Base-by-base conservation (phyloP, 2,329 filamentous ascomycete genomes). In the Paraconiothyrium sp. region DNA sequence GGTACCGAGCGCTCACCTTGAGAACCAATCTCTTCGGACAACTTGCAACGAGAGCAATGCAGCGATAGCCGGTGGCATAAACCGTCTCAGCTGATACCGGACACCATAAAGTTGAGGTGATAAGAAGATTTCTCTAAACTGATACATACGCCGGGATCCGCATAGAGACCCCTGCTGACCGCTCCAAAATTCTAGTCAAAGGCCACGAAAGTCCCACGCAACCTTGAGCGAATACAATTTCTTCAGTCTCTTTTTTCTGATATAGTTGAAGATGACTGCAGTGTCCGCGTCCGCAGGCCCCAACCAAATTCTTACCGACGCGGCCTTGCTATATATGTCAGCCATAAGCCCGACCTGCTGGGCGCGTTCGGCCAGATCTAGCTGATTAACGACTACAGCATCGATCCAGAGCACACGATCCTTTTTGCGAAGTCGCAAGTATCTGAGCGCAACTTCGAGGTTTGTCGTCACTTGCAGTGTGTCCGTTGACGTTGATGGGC, bases 341-440 rank as follows among this genome's bases (percentile, higher is more conserved):
- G 16, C 57, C 58, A 63, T 44, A n/a, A 51, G 30, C 11, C 32
- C 14, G 32, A 57, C 54, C 41, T 57, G 54, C 9, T 50, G 44
- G 3, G 44, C 55, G 11, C 44, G 27, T 35, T 63, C 58, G 4
- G 49, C n/a, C 11, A 56, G 6, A 32, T 60, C 44, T 13, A 35
- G 14, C 27, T 51, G 60, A 41, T 63, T 54, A 41, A 63, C 57
- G 22, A 13, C 48, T 20, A 57, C 47, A 4, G 47, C 60, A 54
- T 63, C 60, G 30, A 60, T 47, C 51, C 60, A 63, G 13, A 59
- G 35, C 13, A 37, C 35, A 3, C 55, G 55, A 16, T 30, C 2
- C 8, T 14, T 7, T 10, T 39, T 7, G 7, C 4, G 6, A 2
- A 14, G 46, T 32, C 46, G 44, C n/a, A 58, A 24, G 6, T 43